Conservation (phyloP, 768 basidiomycete genomes). For the Mycena vulgaris region DNA sequence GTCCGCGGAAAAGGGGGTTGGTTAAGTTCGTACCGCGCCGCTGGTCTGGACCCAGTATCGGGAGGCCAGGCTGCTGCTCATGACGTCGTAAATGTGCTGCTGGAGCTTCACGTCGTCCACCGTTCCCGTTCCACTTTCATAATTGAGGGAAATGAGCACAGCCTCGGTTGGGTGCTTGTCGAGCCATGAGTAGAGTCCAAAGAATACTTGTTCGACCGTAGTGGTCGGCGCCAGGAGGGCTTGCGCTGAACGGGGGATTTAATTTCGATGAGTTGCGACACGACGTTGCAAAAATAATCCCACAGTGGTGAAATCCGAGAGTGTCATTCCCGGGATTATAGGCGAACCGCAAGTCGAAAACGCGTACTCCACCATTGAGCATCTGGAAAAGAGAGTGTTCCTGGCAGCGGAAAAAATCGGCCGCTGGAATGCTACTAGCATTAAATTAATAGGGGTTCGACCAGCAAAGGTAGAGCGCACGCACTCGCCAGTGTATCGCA, state of each 20-base stretch:
- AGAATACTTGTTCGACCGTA: slow-evolving; percentile 63
- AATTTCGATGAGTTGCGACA: not conserved
- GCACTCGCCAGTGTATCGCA: slow-evolving; percentile 39
- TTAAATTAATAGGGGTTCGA: not conserved
- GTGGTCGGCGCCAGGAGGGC: slow-evolving; percentile 64
- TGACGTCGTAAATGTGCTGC: slow-evolving; percentile 56
- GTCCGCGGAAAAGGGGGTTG: not conserved
- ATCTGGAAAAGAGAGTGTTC: slow-evolving; percentile 25
- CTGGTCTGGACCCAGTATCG: slow-evolving; percentile 63
- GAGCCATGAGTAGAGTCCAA: slow-evolving; percentile 67
- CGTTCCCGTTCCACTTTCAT: slow-evolving; percentile 62
- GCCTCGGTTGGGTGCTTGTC: slow-evolving; percentile 66
- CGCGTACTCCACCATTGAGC: slow-evolving; percentile 32
- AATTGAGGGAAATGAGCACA: slow-evolving; percentile 64
- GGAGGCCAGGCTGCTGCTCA: slow-evolving; percentile 52
- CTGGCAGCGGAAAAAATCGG: slow-evolving; percentile 30
- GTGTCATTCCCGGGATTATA: slow-evolving; percentile 35
- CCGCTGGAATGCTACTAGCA: slow-evolving; percentile 1
- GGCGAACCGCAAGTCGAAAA: slow-evolving; percentile 28
- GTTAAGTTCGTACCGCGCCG: slow-evolving; percentile 49
- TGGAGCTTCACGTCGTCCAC: slow-evolving; percentile 58
- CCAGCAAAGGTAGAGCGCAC: not conserved
- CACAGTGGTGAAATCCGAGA: slow-evolving; percentile 32
- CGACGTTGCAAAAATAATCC: not conserved
- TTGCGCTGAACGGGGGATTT: slow-evolving; percentile 40